Base-by-base conservation (phyloP, 768 basidiomycete species). In the Macrolepiota dolichaula region DNA sequence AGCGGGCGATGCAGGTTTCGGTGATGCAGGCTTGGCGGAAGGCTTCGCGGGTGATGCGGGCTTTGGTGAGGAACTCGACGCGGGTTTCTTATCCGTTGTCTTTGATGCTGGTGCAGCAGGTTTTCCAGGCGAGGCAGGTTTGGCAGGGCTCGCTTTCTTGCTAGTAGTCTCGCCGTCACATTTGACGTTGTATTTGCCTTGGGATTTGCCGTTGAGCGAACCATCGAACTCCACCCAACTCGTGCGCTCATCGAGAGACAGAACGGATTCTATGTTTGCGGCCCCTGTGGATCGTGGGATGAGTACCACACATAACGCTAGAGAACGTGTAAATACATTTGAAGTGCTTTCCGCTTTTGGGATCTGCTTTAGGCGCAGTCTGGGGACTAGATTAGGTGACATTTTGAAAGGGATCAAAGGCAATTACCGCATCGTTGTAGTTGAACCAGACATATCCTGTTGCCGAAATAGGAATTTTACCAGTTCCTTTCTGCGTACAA, bases 391-490 rank as follows among this genome's bases (percentile, higher is more conserved):
- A n/a, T n/a, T n/a, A n/a, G n/a, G n/a, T n/a, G 29, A 10, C n/a
- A 36, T 22, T 17, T 4, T 5, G 46, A 12, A 24, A 47, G 5
- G 24, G 9, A 25, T 35, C n/a, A 38, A 46, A 17, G 29, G 25
- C 37, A 47, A 29, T 12, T 36, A 57, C 56, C 19, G 13, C 29
- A 36, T 61, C 51, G 6, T 60, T 65, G 64, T 19, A 66, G 42
- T 66, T 66, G 53, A 66, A 66, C 63, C 65, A 66, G 4, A 66
- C 60, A 46, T 29, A 63, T 3, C 65, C 65, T 5, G 55, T 59
- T 5, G 63, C 65, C 13, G 59, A 60, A n/a, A 61, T 25, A 10
- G 60, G 63, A 3, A 52, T 55, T 4, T 27, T 37, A 4, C 65
- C 65, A 15, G n/a, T 42, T 4, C 63, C 65, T 17, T 49, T 27